Evolutionary conservation across 768 basidiomycete genomes (phyloP).

Genomic region (Vararia minispora): DNA sequence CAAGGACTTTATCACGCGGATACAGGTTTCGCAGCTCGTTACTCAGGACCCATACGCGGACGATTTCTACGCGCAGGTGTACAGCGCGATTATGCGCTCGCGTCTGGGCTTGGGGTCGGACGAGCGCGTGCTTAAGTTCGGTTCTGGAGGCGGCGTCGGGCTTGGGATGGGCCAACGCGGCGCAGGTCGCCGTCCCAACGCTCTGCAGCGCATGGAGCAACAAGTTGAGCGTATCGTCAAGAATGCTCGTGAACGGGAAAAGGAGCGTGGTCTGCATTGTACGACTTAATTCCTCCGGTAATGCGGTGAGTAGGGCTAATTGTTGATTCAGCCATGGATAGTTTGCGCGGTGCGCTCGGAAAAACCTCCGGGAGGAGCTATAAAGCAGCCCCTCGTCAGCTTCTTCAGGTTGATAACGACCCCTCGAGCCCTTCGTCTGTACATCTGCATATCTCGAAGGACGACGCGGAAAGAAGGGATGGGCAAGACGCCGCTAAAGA

Average conservation of each 20-base stretch:
- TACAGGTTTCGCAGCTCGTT: slow-evolving; percentile 96
- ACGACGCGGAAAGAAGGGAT: slow-evolving; percentile 30
- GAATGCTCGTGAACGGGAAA: slow-evolving; percentile 77
- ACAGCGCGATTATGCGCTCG: slow-evolving; percentile 73
- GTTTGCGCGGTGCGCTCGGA: slow-evolving; percentile 87
- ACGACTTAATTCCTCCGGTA: slow-evolving; percentile 15
- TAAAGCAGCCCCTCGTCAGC: slow-evolving; percentile 92
- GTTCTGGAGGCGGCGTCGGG: slow-evolving; percentile 74
- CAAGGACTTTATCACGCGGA: slow-evolving; percentile 98
- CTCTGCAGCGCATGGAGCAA: slow-evolving; percentile 87
- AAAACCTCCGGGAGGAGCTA: slow-evolving; percentile 90
- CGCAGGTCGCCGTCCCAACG: slow-evolving; percentile 61
- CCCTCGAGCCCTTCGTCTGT: slow-evolving; percentile 31
- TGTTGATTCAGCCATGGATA: slow-evolving; percentile 43
- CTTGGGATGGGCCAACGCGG: slow-evolving; percentile 67
- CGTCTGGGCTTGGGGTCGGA: slow-evolving; percentile 66
- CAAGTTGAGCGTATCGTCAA: slow-evolving; percentile 96
- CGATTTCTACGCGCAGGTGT: slow-evolving; percentile 98
- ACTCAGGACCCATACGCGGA: slow-evolving; percentile 96
- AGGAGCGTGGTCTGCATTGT: slow-evolving; percentile 63
- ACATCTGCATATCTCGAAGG: slow-evolving; percentile 42
- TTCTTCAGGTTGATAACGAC: slow-evolving; percentile 72
- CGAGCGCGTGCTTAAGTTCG: slow-evolving; percentile 78
- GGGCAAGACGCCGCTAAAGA: slow-evolving; percentile 55
- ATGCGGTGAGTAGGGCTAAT: slow-evolving; percentile 4